Conservation (phyloP, 768 basidiomycete species). For the Rhizopogon roseolus region DNA sequence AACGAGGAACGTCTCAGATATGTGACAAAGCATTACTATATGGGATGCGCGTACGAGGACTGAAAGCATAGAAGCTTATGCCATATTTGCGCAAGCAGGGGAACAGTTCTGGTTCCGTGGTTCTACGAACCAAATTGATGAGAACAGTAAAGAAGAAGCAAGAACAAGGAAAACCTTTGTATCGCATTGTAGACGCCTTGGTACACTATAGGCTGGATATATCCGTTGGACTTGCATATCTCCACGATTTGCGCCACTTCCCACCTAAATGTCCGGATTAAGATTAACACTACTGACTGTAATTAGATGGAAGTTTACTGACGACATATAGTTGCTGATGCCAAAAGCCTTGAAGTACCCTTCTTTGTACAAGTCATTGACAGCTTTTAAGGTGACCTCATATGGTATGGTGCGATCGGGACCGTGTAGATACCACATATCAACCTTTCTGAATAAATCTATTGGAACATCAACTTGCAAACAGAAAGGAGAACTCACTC, state of each 20-base stretch:
- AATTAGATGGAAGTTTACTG: neutral
- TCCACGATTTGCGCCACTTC: slow-evolving; percentile 28
- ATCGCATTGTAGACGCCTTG: slow-evolving; percentile 23
- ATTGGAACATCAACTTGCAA: neutral
- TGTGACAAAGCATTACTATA: neutral
- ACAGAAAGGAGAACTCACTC: slow-evolving; percentile 30
- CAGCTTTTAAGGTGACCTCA: slow-evolving; percentile 15
- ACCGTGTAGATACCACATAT: slow-evolving; percentile 12
- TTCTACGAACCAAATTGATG: neutral
- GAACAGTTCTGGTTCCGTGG: slow-evolving; percentile 10
- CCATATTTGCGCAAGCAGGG: slow-evolving; percentile 22
- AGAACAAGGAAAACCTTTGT: slow-evolving; percentile 7
- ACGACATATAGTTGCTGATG: slow-evolving; percentile 19
- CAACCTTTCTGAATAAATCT: slow-evolving; percentile 1
- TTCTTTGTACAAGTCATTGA: slow-evolving; percentile 20
- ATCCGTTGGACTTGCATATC: slow-evolving; percentile 20
- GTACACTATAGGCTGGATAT: slow-evolving; percentile 22
- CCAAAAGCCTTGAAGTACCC: slow-evolving; percentile 19
- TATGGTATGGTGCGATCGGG: slow-evolving; percentile 20
- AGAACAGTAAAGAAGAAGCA: neutral
- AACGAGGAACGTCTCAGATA: neutral
- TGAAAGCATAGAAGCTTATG: slow-evolving; percentile 30
- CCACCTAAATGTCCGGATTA: slow-evolving; percentile 16
- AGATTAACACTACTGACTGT: neutral
- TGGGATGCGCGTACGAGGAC: slow-evolving; percentile 19